Evolutionary conservation across 208 protist genomes (phyloP).

Genomic region (Leishmania braziliensis): DNA sequence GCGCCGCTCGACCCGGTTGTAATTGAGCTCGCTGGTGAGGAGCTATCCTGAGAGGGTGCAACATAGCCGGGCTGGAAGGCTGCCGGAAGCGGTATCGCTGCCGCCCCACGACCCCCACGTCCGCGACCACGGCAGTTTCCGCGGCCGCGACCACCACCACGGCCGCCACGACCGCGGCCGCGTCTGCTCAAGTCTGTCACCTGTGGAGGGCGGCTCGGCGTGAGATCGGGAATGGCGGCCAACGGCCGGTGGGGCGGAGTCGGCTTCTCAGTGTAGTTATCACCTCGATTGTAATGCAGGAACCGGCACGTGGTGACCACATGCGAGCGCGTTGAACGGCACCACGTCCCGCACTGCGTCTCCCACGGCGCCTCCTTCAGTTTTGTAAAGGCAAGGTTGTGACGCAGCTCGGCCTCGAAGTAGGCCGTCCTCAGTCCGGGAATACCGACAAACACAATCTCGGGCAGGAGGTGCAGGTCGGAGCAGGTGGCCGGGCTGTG

Average conservation of each 20-base stretch:
- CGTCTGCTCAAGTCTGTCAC: constrained; percentile 27
- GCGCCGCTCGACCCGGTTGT: neutral
- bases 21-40: neutral
- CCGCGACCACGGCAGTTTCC: constrained; percentile 12
- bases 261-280: constrained; percentile 62
- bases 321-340: constrained; percentile 53
- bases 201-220: constrained; percentile 43
- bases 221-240: constrained; percentile 59
- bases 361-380: constrained; percentile 43
- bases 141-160: constrained; percentile 20
- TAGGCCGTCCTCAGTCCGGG: constrained; percentile 66
- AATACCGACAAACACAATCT: constrained; percentile 70
- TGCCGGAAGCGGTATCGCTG: constrained; percentile 10
- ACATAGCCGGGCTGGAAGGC: constrained; percentile 19
- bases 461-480: constrained; percentile 63
- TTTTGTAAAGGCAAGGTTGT: constrained; percentile 60
- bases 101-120: constrained; percentile 16
- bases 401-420: constrained; percentile 70
- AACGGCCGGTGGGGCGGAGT: constrained; percentile 46
- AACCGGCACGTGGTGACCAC: constrained; percentile 72
- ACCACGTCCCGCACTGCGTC: constrained; percentile 73
- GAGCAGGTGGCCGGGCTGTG: constrained; percentile 48
- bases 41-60: neutral
- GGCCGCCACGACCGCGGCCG: constrained; percentile 31
- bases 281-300: constrained; percentile 69